Evolutionary conservation across 78 protist species (phyloP), one percentile per base, ranked within the genome.

Genomic region (Tieghemostelium lacteum): DNA sequence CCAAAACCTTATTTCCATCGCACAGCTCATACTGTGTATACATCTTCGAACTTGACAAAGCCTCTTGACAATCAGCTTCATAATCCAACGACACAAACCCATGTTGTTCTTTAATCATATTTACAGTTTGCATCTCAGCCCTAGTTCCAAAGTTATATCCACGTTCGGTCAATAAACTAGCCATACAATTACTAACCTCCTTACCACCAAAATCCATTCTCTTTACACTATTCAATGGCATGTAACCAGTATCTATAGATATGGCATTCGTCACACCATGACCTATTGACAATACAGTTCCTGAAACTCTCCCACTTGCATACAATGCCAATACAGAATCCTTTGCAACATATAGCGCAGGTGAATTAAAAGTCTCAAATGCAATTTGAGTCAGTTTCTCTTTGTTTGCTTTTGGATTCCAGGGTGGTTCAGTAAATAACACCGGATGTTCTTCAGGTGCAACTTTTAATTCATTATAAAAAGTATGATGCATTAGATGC

Each of bases 221-320:
- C 22, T 42, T 73, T 71, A 98, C 83, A 86, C 95, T 96, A 64
- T 97, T 75, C 96, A 94, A 86, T 20, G 63, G 58, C 1, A 86
- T 55, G 58, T 66, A 89, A 49, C 97, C 97, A 36, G 98, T 96
- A 69, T 52, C 94, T n/a, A 98, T 63, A 6, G 99, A 96, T 96
- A 96, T 97, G 29, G 95, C 54, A 77, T 96, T 96, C 19, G 98
- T 40, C 39, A 88, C 97, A 63, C 99, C 99, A 22, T 96, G 98
- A 16, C 99, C 99, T 28, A 96, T 78, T 72, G 97, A 98, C 60
- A 98, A n/a, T n/a, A 99, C 99, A 50, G 95, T 71, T n/a, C 99
- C 98, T 36, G 97, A 89, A 49, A 95, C 91, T 3, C 94, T 73
- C 22, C 98, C 99, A 2, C 94, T 85, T 16, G 98, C 98, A 88